Base-by-base conservation (phyloP, 257 asterid species). In the Nyctanthes arbortristis region DNA sequence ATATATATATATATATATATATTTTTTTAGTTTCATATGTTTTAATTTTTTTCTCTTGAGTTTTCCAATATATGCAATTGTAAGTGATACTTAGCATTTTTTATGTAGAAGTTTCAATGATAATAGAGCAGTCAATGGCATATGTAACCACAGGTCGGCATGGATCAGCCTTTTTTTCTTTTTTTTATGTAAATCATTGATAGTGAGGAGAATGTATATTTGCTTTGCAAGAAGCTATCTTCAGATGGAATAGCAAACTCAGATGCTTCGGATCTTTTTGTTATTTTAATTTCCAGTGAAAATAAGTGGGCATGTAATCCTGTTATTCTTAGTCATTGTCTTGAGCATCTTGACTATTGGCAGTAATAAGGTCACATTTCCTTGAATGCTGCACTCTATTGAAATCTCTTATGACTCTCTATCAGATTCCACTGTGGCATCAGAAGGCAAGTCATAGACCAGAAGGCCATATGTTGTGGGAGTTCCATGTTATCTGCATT, bases 401-500 rank as follows among this genome's bases (percentile, higher is more conserved):
- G 24, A 52, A 35, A 55, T 31, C 35, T 66, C 30, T 54, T 60
- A 29, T 61, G 66, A 43, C 22, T 16, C 40, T 65, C 67, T 58
- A 69, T 70, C 86, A 91, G 97, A 84, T 91, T 63, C 98, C 98
- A 2, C 61, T 93, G 70, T 93, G 97, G 98, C 79, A 86, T 80
- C 98, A 93, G 79, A 93, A 88, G 88, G 96, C 99, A 16, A 93
- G 99, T 84, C 83, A 83, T 14, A 84, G 99, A 71, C 94, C 96
- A 1, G 97, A 91, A 75, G 99, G 99, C 49, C 82, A 89, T 56
- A 63, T 85, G 74, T 85, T 91, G n/a, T 93, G 97, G 99, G 99
- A 93, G 81, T 93, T 85, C 77, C 99, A 91, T 75, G 97, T 81
- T 59, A 85, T 89, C 61, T 89, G 99, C 68, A 79, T 93, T 32